Conservation (phyloP, 768 basidiomycete species). For the Lactarius psammicola region DNA sequence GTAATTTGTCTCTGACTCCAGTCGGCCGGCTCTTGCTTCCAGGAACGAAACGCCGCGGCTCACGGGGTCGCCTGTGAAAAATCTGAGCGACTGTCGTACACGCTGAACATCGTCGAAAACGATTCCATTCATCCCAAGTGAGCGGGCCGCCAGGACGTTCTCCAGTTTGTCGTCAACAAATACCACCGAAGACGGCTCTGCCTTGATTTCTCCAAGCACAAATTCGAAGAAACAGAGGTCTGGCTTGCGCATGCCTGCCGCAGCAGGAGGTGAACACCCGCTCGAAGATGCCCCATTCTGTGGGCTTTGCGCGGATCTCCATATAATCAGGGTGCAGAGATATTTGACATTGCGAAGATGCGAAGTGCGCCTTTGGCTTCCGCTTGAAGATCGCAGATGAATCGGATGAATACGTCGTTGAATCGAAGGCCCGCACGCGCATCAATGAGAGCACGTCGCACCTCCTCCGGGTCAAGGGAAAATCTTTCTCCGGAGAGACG, state of each 20-base stretch:
- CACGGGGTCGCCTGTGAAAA: slow-evolving; percentile 48
- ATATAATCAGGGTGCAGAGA: slow-evolving; percentile 54
- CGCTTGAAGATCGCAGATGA: slow-evolving; percentile 48
- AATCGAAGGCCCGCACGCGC: slow-evolving; percentile 49
- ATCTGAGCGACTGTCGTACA: slow-evolving; percentile 48
- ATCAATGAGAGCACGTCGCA: slow-evolving; percentile 46
- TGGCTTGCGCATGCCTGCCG: slow-evolving; percentile 54
- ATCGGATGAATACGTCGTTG: slow-evolving; percentile 43
- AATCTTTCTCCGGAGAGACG: slow-evolving; percentile 42
- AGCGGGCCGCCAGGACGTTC: slow-evolving; percentile 56
- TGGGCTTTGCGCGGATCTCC: slow-evolving; percentile 44
- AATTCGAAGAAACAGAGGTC: slow-evolving; percentile 53
- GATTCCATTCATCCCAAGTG: slow-evolving; percentile 55
- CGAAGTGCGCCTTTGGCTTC: slow-evolving; percentile 39
- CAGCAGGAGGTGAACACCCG: slow-evolving; percentile 52
- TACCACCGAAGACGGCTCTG: slow-evolving; percentile 43
- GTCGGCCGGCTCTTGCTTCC: slow-evolving; percentile 39
- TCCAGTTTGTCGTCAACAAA: slow-evolving; percentile 65
- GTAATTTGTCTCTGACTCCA: slow-evolving; percentile 46
- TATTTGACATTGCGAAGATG: slow-evolving; percentile 60
- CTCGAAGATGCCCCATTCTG: slow-evolving; percentile 51
- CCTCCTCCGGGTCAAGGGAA: slow-evolving; percentile 39
- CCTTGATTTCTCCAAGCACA: slow-evolving; percentile 45
- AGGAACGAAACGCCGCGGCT: slow-evolving; percentile 45
- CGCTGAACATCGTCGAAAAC: slow-evolving; percentile 44